Base-by-base conservation (phyloP, 306 rosid genomes). In the Gastrolobium bilobum region DNA sequence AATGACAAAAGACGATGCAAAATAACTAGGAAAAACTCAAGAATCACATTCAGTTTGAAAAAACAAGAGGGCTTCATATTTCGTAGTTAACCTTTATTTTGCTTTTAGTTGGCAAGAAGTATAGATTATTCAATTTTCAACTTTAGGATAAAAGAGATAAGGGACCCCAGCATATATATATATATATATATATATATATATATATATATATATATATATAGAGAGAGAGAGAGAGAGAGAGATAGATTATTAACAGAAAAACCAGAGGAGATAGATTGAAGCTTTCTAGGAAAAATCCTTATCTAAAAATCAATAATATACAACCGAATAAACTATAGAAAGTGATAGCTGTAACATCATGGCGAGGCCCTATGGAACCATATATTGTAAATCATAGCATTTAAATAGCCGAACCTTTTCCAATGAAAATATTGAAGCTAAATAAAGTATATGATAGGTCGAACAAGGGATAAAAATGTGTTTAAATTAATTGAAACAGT, bases 211-310 rank as follows among this genome's bases (percentile, higher is more conserved):
- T 20, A 20, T 20, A 20, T 20, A 20, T 20, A 20, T 20, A 20
- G 0, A 68, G 50, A 43, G 44, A 42, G 51, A 67, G 68, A 11
- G 37, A 69, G 20, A 40, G 37, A 65, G 29, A 51, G 31, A 76
- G 31, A 68, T 31, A 31, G 7, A 75, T 59, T 20, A 80, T 80
- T 73, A 39, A 71, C 57, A 60, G 5, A 69, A 60, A 9, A 52
- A 57, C 29, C 10, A 2, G 14, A 37, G 11, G 37, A 69, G 10
- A 6, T 34, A 62, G 20, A 59, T 1, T 8, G 51, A 62, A 70
- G 62, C 81, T 66, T 79, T 70, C 68, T 29, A 51, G 2, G 54
- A 82, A 69, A 79, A 44, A 73, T 71, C 77, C 73, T 86, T 79
- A 52, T 83, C 78, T 26, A 71, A 14, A 51, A 50, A 48, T 61